Evolutionary conservation across 164 flowering plant species (phyloP).

Genomic region (Berberis vulgaris): DNA sequence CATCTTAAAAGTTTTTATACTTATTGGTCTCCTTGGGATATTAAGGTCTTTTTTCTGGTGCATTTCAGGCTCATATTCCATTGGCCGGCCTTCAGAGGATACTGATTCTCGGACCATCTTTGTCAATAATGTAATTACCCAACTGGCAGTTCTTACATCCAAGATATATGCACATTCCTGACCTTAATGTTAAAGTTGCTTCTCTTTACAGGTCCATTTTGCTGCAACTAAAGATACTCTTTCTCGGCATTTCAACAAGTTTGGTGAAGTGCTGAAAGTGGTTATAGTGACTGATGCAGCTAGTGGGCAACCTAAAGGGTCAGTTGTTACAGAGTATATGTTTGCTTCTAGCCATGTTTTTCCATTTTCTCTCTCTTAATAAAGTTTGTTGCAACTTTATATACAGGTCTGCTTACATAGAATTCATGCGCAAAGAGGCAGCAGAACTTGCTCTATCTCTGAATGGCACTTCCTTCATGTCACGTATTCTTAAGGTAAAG

Average conservation of each 20-base stretch:
- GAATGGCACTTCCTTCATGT: constrained; percentile 94
- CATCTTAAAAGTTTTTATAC: neutral
- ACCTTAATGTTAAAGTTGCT: neutral
- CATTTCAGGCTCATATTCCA: constrained; percentile 46
- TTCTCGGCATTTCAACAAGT: constrained; percentile 84
- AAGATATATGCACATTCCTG: neutral
- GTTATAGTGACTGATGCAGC: constrained; percentile 72
- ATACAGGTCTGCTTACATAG: constrained; percentile 81
- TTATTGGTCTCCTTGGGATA: neutral
- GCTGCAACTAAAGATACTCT: constrained; percentile 93
- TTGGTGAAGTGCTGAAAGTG: constrained; percentile 91
- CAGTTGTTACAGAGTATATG: constrained; percentile 7
- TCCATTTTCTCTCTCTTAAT: neutral
- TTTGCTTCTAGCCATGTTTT: neutral
- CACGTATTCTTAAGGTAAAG: constrained; percentile 82
- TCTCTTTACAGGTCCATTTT: constrained; percentile 73
- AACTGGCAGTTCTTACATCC: neutral
- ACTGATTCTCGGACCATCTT: constrained; percentile 80
- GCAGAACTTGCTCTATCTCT: constrained; percentile 80
- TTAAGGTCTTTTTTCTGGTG: neutral
- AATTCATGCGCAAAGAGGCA: constrained; percentile 74
- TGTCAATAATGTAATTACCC: constrained; percentile 64
- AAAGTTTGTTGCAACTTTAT: neutral
- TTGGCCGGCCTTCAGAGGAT: constrained; percentile 59
- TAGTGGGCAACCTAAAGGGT: constrained; percentile 94